phyloP scores from a whole-genome alignment of 371 early-diverging fungal species.

The Smittium mucronatum region DNA sequence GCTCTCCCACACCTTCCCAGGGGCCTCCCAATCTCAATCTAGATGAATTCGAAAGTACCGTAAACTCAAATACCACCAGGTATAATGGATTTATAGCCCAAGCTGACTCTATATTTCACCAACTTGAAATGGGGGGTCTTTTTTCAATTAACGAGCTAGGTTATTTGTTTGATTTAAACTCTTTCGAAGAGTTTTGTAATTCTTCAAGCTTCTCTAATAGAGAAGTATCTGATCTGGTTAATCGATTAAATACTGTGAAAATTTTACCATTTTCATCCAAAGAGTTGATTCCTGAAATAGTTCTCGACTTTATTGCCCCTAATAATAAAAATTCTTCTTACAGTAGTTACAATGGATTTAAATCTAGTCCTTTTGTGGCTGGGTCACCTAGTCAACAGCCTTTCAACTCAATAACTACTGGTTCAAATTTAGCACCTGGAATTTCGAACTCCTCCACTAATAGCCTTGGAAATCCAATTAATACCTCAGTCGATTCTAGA shows the following conservation, averaged over 20 bases:
- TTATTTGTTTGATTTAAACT: not conserved
- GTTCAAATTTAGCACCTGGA: not conserved
- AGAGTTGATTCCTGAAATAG: not conserved
- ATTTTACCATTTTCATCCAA: no score
- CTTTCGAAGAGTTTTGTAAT: not conserved
- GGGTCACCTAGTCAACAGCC: no score
- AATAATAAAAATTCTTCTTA: not conserved
- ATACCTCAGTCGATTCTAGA: not conserved
- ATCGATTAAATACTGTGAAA: not conserved
- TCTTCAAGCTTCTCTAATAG: not conserved
- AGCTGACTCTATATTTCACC: slow-evolving; percentile 13
- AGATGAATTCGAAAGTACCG: slow-evolving; percentile 17
- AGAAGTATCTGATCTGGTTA: not conserved
- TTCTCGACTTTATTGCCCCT: not conserved
- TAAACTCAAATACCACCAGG: slow-evolving; percentile 13
- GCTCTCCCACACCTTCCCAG: not conserved
- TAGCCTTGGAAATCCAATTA: no score
- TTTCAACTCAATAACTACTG: not conserved
- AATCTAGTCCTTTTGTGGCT: slow-evolving; percentile 14
- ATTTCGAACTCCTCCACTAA: slow-evolving; percentile 17
- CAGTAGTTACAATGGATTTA: slow-evolving; percentile 12
- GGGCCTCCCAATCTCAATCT: slow-evolving; percentile 10
- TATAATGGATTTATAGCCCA: no score
- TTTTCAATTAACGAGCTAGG: slow-evolving; percentile 8
- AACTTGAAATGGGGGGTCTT: slow-evolving; percentile 1